These are phyloP conservation scores for Dacryopinax primogenitus DNA, from an alignment of 768 basidiomycete genomes.

Conservation along the genomic window DNA sequence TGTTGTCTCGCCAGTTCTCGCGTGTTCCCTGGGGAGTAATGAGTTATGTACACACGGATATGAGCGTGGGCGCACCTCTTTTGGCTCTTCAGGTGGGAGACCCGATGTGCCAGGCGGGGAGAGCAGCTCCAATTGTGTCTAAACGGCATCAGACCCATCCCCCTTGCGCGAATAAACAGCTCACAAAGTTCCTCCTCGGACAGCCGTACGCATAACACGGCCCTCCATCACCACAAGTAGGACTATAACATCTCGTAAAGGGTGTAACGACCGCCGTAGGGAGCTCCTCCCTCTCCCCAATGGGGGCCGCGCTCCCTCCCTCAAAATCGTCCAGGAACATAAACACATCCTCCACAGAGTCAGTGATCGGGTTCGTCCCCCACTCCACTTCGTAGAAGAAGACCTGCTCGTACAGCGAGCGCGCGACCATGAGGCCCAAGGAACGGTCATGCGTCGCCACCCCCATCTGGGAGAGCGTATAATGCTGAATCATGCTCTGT, in stretches of 20 bases:
- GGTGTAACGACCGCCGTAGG: slow-evolving; percentile 85
- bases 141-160: background rate
- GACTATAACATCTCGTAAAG: slow-evolving; percentile 81
- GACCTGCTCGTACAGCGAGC: slow-evolving; percentile 79
- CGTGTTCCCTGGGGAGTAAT: background rate
- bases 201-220: slow-evolving; percentile 77
- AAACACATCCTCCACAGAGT: slow-evolving; percentile 86
- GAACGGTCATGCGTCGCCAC: slow-evolving; percentile 65
- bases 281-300: slow-evolving; percentile 38
- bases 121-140: background rate
- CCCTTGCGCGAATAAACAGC: slow-evolving; percentile 9
- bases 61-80: background rate
- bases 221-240: slow-evolving; percentile 66
- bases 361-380: slow-evolving; percentile 67
- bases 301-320: slow-evolving; percentile 38
- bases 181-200: slow-evolving; percentile 19
- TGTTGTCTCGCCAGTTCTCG: slow-evolving; percentile 36
- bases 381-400: slow-evolving; percentile 98
- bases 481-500: slow-evolving; percentile 73
- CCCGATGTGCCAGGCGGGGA: background rate
- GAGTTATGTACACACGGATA: slow-evolving; percentile 16
- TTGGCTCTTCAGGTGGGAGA: background rate
- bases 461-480: slow-evolving; percentile 62
- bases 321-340: slow-evolving; percentile 68
- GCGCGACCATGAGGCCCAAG: slow-evolving; percentile 74